Conservation (phyloP, 805 yeast genomes). For the Cyberlindnera xishuangbannaensis region DNA sequence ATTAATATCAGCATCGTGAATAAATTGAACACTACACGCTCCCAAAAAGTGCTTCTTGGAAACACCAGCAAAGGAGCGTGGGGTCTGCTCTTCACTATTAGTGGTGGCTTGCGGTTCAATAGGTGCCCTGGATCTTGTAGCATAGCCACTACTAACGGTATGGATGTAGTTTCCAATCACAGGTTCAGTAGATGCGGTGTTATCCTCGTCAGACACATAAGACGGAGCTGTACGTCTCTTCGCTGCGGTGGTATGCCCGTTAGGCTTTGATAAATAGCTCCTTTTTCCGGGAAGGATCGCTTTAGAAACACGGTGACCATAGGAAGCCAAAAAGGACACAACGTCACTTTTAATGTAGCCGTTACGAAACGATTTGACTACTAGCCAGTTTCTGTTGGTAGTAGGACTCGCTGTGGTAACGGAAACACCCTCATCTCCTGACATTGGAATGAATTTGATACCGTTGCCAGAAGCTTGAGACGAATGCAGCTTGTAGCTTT, state of each 20-base stretch:
- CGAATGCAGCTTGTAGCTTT: too few relatives aligned
- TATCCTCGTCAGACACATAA: constrained; percentile 8
- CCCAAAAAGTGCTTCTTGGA: constrained; percentile 2
- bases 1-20: background rate
- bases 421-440: too few relatives aligned
- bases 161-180: constrained; percentile 3
- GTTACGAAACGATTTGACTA: background rate
- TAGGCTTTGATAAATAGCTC: background rate
- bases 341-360: background rate
- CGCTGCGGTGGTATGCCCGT: background rate
- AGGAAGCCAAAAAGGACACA: background rate
- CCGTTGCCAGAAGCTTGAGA: too few relatives aligned
- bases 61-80: constrained; percentile 4
- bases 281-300: background rate
- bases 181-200: background rate
- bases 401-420: too few relatives aligned
- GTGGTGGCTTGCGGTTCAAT: too few relatives aligned
- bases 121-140: constrained; percentile 16
- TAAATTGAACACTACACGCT: background rate
- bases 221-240: background rate
- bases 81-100: background rate
- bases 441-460: too few relatives aligned
- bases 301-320: too few relatives aligned
- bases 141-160: constrained; percentile 4
- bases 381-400: too few relatives aligned